Conservation (phyloP, 371 early-diverging fungal genomes). For the Chytridium lagenaria region DNA sequence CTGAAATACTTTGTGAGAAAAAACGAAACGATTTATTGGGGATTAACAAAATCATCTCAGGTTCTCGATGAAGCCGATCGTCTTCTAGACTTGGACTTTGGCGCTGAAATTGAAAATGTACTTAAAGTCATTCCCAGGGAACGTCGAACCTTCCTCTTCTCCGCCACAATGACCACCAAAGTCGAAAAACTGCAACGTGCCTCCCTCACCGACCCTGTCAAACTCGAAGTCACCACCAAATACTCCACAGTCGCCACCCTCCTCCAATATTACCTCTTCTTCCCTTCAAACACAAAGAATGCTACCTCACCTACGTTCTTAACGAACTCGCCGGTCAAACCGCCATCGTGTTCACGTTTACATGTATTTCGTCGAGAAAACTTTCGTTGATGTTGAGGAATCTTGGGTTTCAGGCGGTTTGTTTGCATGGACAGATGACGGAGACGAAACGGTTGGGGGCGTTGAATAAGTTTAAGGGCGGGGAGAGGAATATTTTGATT, state of each 20-base stretch:
- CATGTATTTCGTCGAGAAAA: conserved; percentile 84
- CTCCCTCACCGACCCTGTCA: conserved; percentile 90
- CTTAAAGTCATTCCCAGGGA: conserved; percentile 91
- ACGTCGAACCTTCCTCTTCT: conserved; percentile 93
- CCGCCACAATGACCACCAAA: conserved; percentile 93
- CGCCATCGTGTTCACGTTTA: conserved; percentile 89
- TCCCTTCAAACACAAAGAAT: conserved; percentile 95
- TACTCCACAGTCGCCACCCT: conserved; percentile 92
- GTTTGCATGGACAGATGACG: conserved; percentile 91
- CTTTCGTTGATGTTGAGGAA: conserved; percentile 85
- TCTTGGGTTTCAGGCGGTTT: conserved; percentile 91
- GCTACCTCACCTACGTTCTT: conserved; percentile 87
- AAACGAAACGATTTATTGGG: background rate
- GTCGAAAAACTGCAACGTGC: conserved; percentile 94
- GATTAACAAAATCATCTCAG: conserved; percentile 39
- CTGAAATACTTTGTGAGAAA: conserved; percentile 79
- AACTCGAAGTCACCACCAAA: conserved; percentile 85
- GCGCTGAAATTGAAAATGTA: conserved; percentile 94
- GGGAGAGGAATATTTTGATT: conserved; percentile 78
- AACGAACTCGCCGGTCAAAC: conserved; percentile 93
- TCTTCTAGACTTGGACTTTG: conserved; percentile 96
- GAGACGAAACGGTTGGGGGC: conserved; percentile 93
- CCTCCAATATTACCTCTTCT: conserved; percentile 93
- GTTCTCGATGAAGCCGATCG: conserved; percentile 99
- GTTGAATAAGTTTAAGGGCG: conserved; percentile 89